These are phyloP conservation scores for Tetrapisispora fleetii DNA, from an alignment of 805 yeast genomes.

Conservation along the genomic window DNA sequence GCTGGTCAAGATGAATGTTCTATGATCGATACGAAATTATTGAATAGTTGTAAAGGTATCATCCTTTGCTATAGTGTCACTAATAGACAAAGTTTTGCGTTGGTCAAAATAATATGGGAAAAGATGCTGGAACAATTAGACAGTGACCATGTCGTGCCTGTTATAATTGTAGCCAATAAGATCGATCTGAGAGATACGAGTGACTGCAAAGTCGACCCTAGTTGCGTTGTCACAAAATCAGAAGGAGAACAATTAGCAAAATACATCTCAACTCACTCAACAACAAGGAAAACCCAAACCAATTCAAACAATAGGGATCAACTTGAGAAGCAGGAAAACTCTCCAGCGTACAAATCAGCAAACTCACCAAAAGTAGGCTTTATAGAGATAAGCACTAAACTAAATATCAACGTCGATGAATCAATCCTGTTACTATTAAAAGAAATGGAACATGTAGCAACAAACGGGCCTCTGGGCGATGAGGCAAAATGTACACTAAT, in stretches of 20 bases:
- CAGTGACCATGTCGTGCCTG: slow-evolving; percentile 50
- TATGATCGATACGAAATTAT: slow-evolving; percentile 65
- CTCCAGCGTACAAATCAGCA: background rate
- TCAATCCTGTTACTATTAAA: slow-evolving; percentile 14
- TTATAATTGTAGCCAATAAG: slow-evolving; percentile 43
- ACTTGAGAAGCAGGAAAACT: background rate
- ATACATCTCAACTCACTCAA: background rate
- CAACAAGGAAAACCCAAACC: background rate
- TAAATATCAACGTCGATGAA: slow-evolving; percentile 17
- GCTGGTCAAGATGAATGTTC: slow-evolving; percentile 91
- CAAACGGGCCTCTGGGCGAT: slow-evolving; percentile 6
- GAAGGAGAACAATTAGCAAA: slow-evolving; percentile 13
- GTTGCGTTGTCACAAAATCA: slow-evolving; percentile 8
- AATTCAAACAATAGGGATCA: background rate
- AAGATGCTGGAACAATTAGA: slow-evolving; percentile 69
- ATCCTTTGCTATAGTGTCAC: slow-evolving; percentile 74
- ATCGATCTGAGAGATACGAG: slow-evolving; percentile 14
- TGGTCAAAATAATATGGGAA: slow-evolving; percentile 68
- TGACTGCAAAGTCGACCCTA: background rate
- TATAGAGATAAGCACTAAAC: slow-evolving; percentile 22
- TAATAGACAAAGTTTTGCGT: slow-evolving; percentile 66
- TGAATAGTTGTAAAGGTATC: slow-evolving; percentile 71
- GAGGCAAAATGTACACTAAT: slow-evolving; percentile 11
- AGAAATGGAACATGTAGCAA: slow-evolving; percentile 13
- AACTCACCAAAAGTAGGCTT: slow-evolving; percentile 8